phyloP scores from a whole-genome alignment of 306 rosid genomes.

The Gleditsia sinensis region DNA sequence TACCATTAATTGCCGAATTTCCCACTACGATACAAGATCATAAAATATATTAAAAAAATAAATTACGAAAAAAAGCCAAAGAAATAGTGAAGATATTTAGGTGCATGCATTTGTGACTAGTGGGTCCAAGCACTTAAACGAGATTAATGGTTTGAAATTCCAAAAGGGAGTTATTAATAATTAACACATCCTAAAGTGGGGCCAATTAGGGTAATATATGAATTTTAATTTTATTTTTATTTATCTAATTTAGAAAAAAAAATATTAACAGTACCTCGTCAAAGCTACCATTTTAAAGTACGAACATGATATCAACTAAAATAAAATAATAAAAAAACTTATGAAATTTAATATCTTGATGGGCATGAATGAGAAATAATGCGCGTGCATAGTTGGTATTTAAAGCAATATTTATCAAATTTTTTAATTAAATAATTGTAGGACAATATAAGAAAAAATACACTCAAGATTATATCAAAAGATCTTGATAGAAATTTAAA shows the following conservation, averaged over 20 bases:
- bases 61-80: neutral
- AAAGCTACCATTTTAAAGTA: neutral
- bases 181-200: neutral
- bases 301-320: neutral
- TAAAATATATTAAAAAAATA: neutral
- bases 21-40: no score
- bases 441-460: neutral
- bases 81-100: neutral
- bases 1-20: neutral
- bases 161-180: neutral
- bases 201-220: neutral
- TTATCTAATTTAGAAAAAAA: neutral
- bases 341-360: neutral
- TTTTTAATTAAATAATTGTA: neutral
- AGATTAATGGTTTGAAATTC: conserved; percentile 22
- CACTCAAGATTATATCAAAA: neutral
- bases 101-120: neutral
- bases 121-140: neutral
- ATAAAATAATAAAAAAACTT: neutral
- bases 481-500: neutral
- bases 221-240: neutral
- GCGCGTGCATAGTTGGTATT: conserved; percentile 1
- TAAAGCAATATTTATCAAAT: neutral
- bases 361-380: neutral
- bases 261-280: neutral